These are phyloP conservation scores for Passiflora organensis DNA, from an alignment of 345 rosid species.

Conservation along the genomic window DNA sequence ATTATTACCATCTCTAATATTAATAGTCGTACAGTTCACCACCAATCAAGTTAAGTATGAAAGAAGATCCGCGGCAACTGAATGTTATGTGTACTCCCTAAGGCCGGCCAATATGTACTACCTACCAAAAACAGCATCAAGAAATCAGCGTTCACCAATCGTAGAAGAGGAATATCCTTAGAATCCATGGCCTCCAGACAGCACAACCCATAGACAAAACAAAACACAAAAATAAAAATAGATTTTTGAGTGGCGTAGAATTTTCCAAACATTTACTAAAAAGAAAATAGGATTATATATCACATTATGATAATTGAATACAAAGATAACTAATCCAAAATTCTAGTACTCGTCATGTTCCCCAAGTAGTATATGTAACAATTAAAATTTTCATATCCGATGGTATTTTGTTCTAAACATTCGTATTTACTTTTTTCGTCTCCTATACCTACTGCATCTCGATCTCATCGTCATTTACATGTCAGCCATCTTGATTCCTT, in stretches of 20 bases:
- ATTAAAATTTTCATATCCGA: too few species aligned
- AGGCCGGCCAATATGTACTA: too few species aligned
- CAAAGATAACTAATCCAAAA: slow-evolving; percentile 22
- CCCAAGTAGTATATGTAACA: too few species aligned
- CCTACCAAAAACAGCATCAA: too few species aligned
- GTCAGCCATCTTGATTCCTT: slow-evolving; percentile 1
- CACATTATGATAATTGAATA: neutral
- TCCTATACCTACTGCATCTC: slow-evolving; percentile 11
- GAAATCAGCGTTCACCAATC: neutral
- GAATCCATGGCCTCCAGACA: neutral
- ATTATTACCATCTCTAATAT: too few species aligned
- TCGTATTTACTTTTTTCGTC: slow-evolving; percentile 20
- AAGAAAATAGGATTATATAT: neutral
- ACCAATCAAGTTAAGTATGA: too few species aligned
- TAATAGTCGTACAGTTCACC: too few species aligned
- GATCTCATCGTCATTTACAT: neutral
- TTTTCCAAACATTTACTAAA: slow-evolving; percentile 7
- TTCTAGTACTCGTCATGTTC: slow-evolving; percentile 4
- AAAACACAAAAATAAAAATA: slow-evolving; percentile 15
- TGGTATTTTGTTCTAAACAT: neutral
- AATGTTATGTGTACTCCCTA: too few species aligned
- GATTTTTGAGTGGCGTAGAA: too few species aligned
- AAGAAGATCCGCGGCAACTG: too few species aligned
- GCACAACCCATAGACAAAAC: neutral
- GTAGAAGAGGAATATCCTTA: neutral